These are phyloP conservation scores for Termitomyces sp. DNA, from an alignment of 1,284 basidiomycete species.

Conservation along the genomic window DNA sequence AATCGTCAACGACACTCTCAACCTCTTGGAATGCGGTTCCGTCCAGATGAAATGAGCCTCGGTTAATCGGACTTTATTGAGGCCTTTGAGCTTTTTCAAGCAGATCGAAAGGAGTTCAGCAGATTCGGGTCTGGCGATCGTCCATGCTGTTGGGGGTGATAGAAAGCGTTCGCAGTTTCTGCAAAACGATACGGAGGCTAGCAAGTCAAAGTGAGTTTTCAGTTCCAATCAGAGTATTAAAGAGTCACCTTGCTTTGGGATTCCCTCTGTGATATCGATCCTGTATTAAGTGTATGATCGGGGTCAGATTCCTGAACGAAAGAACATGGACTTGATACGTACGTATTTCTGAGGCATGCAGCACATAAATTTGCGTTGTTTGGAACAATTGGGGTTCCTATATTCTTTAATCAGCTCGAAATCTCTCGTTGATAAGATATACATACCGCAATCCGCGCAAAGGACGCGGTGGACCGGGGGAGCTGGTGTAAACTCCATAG, in stretches of 20 bases:
- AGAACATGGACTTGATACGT: conserved; percentile 22
- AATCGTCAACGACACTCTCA: conserved; percentile 92
- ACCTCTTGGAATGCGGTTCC: conserved; percentile 92
- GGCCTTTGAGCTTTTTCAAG: conserved; percentile 90
- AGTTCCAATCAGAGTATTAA: background rate
- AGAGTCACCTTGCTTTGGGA: conserved; percentile 85
- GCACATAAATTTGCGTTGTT: conserved; percentile 97
- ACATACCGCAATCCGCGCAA: conserved; percentile 77
- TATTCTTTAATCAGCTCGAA: conserved; percentile 7
- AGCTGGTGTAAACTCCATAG: conserved; percentile 71
- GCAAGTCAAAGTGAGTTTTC: background rate
- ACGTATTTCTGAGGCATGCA: conserved; percentile 86
- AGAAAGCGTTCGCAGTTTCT: conserved; percentile 96
- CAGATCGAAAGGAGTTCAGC: conserved; percentile 89
- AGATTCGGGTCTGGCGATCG: conserved; percentile 84
- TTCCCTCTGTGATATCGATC: conserved; percentile 96
- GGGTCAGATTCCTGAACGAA: background rate
- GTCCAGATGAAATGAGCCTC: conserved; percentile 99
- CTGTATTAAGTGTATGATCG: conserved; percentile 31
- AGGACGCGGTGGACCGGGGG: conserved; percentile 73
- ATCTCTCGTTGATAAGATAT: conserved; percentile 5
- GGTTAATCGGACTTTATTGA: conserved; percentile 92
- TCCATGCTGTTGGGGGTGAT: conserved; percentile 88
- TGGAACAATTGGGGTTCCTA: conserved; percentile 89
- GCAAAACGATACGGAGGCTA: conserved; percentile 90